Percentiles rank a stretch among this genome's conserved stretches.
Conservation (phyloP, 1,139 yeast species). For the Sugiyamaella pinicola region DNA sequence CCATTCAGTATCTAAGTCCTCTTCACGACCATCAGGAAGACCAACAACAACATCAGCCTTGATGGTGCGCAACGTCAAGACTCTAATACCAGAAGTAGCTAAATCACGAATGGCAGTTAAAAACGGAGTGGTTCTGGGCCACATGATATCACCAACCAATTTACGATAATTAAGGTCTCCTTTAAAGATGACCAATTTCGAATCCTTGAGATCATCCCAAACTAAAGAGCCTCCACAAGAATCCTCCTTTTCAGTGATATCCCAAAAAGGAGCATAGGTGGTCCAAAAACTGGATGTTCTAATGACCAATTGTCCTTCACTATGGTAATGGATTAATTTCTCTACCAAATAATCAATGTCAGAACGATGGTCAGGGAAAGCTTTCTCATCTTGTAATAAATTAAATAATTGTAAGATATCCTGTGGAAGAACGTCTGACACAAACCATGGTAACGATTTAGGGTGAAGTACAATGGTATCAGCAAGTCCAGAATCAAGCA, state of each 20-base stretch:
- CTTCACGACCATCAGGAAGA: slow-evolving; percentile 67
- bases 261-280: slow-evolving; percentile 66
- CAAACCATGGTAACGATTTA: slow-evolving; percentile 95
- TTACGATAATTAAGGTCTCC: slow-evolving; percentile 97
- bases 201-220: slow-evolving; percentile 55
- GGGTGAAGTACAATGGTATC: slow-evolving; percentile 76
- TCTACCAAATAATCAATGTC: slow-evolving; percentile 53
- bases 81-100: slow-evolving; percentile 58
- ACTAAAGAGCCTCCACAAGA: slow-evolving; percentile 59
- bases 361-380: slow-evolving; percentile 55
- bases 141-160: slow-evolving; percentile 82
- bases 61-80: slow-evolving; percentile 83
- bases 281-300: slow-evolving; percentile 87
- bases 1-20: slow-evolving; percentile 64
- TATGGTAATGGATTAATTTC: slow-evolving; percentile 52
- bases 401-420: slow-evolving; percentile 66
- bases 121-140: slow-evolving; percentile 85
- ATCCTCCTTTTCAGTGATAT: slow-evolving; percentile 55
- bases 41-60: slow-evolving; percentile 98
- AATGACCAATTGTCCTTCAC: slow-evolving; percentile 54
- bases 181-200: slow-evolving; percentile 79
- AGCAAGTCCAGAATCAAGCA: slow-evolving; percentile 70
- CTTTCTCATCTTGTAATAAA: slow-evolving; percentile 55
- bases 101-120: slow-evolving; percentile 67
- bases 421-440: slow-evolving; percentile 86